Evolutionary conservation across 345 rosid species (phyloP), one percentile per base, ranked within the genome.

Genomic region (Passiflora organensis): DNA sequence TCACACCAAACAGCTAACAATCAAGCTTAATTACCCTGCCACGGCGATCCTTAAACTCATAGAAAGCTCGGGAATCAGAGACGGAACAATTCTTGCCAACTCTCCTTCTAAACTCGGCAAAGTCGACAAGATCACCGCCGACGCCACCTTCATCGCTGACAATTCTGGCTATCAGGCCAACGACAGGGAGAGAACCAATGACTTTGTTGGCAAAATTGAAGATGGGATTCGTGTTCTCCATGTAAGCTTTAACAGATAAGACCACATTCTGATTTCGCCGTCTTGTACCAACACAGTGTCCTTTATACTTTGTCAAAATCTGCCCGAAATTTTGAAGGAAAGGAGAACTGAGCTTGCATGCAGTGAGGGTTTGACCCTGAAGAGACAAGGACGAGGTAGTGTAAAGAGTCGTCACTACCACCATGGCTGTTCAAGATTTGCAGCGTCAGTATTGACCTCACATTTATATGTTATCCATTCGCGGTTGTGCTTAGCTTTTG

Each of bases 61-160:
- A 84, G 69, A 93, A 93, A 58, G 99, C 99, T 59, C 83, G 81
- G 56, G 99, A 86, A 58, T 88, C 96, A 56, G 17, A 60, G 10
- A 83, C 46, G 0, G 84, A 60, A 48, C 95, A 93, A 47, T 86
- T 74, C 64, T 93, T 93, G 32, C 96, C 98, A 1, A 91, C 87
- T 59, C 96, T 75, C 75, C 95, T 77, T 64, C 98, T 62, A 60
- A 91, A 91, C 79, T 91, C 98, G 0, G 98, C 98, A 55, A 91
- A 88, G 66, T 91, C 98, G 43, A 91, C 74, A 20, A 74, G 72
- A 66, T 91, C 96, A 51, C 74, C 62, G 9, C 98, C 98, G 21
- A 91, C 87, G 13, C 98, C 96, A 15, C 96, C 98, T 76, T 91
- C 96, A 36, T 88, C 94, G 51, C 82, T 84, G 72, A 84, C 53